A percentile compares a stretch with the other conserved stretches of the same genome.
Evolutionary conservation across 495 filamentous ascomycete species (phyloP).

Genomic region (Lasiosphaeria miniovina): DNA sequence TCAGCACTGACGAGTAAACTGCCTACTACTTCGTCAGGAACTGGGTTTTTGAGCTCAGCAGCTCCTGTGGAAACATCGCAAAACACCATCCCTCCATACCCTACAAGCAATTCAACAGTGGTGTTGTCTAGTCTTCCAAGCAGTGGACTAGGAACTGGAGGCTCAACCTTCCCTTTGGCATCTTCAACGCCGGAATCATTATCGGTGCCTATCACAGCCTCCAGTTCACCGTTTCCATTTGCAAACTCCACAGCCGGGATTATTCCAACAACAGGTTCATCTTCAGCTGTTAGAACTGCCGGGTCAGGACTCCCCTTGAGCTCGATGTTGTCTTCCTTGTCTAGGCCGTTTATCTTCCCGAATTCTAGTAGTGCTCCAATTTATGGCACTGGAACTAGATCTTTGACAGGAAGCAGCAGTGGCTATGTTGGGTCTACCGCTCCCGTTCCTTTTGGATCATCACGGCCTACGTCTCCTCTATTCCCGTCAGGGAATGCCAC

Average conservation of each 20-base stretch:
- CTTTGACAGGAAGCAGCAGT: neutral
- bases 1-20: neutral
- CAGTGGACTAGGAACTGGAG: slow-evolving; percentile 4
- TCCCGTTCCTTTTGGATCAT: neutral
- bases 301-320: neutral
- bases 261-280: neutral
- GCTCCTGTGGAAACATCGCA: slow-evolving; percentile 8
- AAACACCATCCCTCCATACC: slow-evolving; percentile 11
- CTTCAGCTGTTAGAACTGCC: slow-evolving; percentile 8
- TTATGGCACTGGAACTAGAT: neutral
- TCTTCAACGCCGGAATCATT: neutral
- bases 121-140: slow-evolving; percentile 6
- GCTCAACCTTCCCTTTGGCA: neutral
- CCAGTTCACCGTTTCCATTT: slow-evolving; percentile 3
- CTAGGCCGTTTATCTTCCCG: neutral
- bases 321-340: neutral
- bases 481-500: neutral
- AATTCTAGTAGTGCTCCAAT: neutral
- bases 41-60: neutral
- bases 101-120: slow-evolving; percentile 5
- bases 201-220: neutral
- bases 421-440: neutral
- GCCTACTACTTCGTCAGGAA: neutral
- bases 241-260: slow-evolving; percentile 7
- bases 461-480: neutral